Evolutionary conservation across 2,329 filamentous ascomycete species (phyloP).

Genomic region (Arthroderma sp.): DNA sequence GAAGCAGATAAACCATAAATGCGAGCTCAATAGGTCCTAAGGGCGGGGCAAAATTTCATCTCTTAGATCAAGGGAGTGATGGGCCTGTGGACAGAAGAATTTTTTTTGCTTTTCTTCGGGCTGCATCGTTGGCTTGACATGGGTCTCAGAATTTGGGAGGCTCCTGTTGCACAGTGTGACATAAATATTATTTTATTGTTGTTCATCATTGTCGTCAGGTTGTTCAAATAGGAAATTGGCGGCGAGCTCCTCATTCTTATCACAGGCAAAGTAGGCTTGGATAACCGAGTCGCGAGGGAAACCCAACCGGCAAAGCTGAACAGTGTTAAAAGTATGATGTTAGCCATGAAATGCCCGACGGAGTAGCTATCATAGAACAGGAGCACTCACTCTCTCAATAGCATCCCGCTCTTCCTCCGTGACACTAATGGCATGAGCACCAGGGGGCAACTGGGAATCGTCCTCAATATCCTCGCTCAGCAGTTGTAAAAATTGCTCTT

Average conservation of each 20-base stretch:
- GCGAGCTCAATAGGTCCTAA: too few species aligned
- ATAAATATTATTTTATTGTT: conserved; percentile 3
- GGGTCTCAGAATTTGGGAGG: too few species aligned
- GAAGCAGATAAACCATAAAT: too few species aligned
- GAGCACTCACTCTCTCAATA: conserved; percentile 68
- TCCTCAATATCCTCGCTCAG: conserved; percentile 79
- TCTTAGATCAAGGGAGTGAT: too few species aligned
- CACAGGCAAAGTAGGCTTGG: conserved; percentile 96
- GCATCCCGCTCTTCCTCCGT: conserved; percentile 94
- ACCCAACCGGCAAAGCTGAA: conserved; percentile 74
- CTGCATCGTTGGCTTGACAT: too few species aligned
- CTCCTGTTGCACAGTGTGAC: too few species aligned
- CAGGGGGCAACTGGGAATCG: conserved; percentile 64
- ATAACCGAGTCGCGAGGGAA: conserved; percentile 90
- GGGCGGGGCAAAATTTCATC: too few species aligned
- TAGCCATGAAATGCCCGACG: too few species aligned
- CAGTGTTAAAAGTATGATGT: conserved; percentile 1
- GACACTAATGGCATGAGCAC: conserved; percentile 60
- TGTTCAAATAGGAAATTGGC: conserved; percentile 98
- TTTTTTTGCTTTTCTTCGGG: too few species aligned
- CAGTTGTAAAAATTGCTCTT: conserved; percentile 82
- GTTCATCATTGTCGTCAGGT: conserved; percentile 59
- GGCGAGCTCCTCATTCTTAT: conserved; percentile 97
- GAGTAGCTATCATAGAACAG: background rate
- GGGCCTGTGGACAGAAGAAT: too few species aligned